phyloP scores from a whole-genome alignment of 2,329 filamentous ascomycete species.

The Colletotrichum eremochloae region DNA sequence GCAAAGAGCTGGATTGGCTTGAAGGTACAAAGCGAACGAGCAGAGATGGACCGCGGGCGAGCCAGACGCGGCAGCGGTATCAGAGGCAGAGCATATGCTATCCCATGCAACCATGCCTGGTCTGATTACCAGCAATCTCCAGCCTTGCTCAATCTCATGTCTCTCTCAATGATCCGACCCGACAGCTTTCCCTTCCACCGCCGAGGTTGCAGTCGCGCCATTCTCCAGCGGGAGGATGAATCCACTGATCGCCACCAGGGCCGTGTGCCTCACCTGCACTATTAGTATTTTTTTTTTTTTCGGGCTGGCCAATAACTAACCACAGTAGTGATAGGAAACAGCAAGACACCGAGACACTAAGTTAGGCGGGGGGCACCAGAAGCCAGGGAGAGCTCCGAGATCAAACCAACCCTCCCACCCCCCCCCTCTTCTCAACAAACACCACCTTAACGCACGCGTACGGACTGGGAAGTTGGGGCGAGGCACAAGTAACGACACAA shows the following conservation, averaged over 20 bases:
- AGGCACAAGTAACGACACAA: background rate
- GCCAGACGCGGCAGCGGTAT: background rate
- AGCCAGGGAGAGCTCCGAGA: conserved; percentile 34
- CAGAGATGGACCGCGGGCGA: conserved; percentile 4
- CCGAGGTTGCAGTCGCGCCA: conserved; percentile 40
- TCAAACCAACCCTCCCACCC: conserved; percentile 2
- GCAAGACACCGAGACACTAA: conserved; percentile 4
- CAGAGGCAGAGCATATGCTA: conserved; percentile 1
- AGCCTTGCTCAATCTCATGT: conserved; percentile 7
- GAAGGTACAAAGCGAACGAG: conserved; percentile 5
- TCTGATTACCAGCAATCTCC: conserved; percentile 6
- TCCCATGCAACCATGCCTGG: background rate
- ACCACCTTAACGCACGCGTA: conserved; percentile 10
- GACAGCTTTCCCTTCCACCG: conserved; percentile 29
- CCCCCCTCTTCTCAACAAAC: background rate
- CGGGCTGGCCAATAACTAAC: conserved; percentile 40
- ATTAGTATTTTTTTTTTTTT: conserved; percentile 27
- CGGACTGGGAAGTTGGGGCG: conserved; percentile 6
- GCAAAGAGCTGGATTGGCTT: conserved; percentile 23
- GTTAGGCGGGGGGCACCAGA: conserved; percentile 6
- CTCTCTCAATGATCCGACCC: conserved; percentile 27
- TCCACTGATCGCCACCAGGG: conserved; percentile 41
- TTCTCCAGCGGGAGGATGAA: conserved; percentile 42
- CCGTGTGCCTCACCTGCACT: conserved; percentile 43
- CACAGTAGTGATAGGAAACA: conserved; percentile 21